Evolutionary conservation across 139 green algal species (phyloP), one percentile per base, ranked within the genome.

Genomic region (Micractinium conductrix): DNA sequence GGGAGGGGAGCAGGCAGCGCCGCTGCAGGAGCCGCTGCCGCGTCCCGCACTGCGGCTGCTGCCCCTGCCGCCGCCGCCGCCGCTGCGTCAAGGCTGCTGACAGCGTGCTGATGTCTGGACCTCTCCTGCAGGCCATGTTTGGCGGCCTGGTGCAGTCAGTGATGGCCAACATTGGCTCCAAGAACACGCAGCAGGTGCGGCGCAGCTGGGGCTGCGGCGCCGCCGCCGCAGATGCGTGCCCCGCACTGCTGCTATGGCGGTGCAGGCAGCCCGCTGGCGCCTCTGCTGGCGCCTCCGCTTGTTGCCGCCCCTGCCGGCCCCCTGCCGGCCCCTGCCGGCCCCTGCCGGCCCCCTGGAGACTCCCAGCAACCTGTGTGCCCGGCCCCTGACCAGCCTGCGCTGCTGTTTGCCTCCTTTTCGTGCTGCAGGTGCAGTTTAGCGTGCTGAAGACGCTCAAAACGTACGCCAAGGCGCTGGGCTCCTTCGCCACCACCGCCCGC

Each of bases 161-260:
- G n/a, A 84, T 98, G 53, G 94, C 97, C 83, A 91, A 90, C 76
- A 85, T 86, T 12, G 92, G 90, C 19, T 92, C 93, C 85, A 98
- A 98, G 88, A 99, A 98, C 87, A 91, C 94, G 88, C 94, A 97
- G 92, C 96, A 99, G 90, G 93, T 98, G 60, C n/a, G 74, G 87
- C 72, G 90, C 4, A 19, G 37, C 21, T 33, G 37, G 4, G 68
- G 38, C 17, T 50, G 21, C 16, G 22, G 19, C 35, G 28, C 35
- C 30, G n/a, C 30, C 63, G n/a, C 63, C 26, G 63, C 16, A 71
- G 28, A 14, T 16, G 63, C 16, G 63, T 26, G 63, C 63, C 19
- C 17, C 63, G n/a, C 30, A 16, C 14, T 35, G 17, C 63, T 22
- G 26, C 19, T 42, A 71, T 71, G 63, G 63, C 19, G 26, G 12